Evolutionary conservation across 2,329 filamentous ascomycete genomes (phyloP).

Genomic region (Sporothrix globosa): DNA sequence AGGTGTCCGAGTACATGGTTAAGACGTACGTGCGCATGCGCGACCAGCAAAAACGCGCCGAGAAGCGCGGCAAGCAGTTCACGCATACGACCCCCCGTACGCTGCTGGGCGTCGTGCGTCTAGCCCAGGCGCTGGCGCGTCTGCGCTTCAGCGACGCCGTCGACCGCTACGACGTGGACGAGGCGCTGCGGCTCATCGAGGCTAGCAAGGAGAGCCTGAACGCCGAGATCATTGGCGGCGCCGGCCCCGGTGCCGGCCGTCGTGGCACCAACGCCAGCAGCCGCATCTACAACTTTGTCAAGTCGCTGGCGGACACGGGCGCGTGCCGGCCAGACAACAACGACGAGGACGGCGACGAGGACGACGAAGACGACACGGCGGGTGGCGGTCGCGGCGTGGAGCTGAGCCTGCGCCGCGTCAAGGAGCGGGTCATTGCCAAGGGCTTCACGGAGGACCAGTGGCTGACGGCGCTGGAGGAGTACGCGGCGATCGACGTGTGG

Average conservation of each 20-base stretch:
- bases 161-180: slow-evolving; percentile 90
- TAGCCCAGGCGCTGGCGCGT: slow-evolving; percentile 90
- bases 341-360: slow-evolving; percentile 60
- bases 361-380: slow-evolving; percentile 52
- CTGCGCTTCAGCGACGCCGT: slow-evolving; percentile 86
- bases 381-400: slow-evolving; percentile 55
- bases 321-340: slow-evolving; percentile 75
- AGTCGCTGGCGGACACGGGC: slow-evolving; percentile 81
- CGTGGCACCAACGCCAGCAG: slow-evolving; percentile 78
- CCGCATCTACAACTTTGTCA: slow-evolving; percentile 94
- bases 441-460: slow-evolving; percentile 97
- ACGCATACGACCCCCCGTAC: slow-evolving; percentile 93
- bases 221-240: slow-evolving; percentile 66
- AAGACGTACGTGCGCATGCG: slow-evolving; percentile 95
- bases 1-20: slow-evolving; percentile 92
- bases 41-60: slow-evolving; percentile 87
- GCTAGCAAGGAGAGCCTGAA: slow-evolving; percentile 91
- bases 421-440: slow-evolving; percentile 91
- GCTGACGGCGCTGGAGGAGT: slow-evolving; percentile 82
- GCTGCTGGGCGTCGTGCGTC: slow-evolving; percentile 85
- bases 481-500: slow-evolving; percentile 83
- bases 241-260: slow-evolving; percentile 52
- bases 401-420: slow-evolving; percentile 82
- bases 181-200: slow-evolving; percentile 87
- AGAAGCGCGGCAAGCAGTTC: slow-evolving; percentile 89